Conservation (phyloP, 179 eudicot species). For the Gypsophila paniculata region DNA sequence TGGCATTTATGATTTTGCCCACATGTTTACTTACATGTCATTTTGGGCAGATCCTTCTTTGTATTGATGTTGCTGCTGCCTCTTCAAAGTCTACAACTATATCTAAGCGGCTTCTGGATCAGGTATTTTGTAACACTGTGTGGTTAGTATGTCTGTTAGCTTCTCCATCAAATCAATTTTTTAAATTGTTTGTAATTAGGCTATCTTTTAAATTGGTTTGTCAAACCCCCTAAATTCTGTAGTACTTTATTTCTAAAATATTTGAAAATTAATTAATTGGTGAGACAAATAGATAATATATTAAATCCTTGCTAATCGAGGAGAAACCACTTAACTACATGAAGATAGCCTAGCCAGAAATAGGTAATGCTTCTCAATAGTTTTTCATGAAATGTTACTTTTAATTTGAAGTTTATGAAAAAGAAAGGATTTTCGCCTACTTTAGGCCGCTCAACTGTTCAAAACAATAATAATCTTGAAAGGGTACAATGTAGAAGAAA, state of each 20-base stretch:
- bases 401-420: neutral
- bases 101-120: constrained; percentile 74
- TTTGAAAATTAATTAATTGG: neutral
- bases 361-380: neutral
- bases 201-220: neutral
- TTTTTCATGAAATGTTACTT: neutral
- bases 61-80: constrained; percentile 86
- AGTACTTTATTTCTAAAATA: neutral
- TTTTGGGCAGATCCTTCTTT: constrained; percentile 66
- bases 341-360: neutral
- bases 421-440: neutral
- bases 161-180: neutral
- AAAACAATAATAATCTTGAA: neutral
- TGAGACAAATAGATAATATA: neutral
- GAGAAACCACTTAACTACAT: neutral
- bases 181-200: neutral
- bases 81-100: constrained; percentile 60
- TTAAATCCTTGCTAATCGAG: neutral
- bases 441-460: neutral
- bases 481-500: neutral
- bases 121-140: constrained; percentile 41
- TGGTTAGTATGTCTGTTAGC: neutral
- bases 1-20: too few species aligned
- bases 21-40: constrained; percentile 3
- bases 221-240: neutral